These are phyloP conservation scores for Taiozyma sp. DNA, from an alignment of 1,139 yeast genomes.

Conservation along the genomic window DNA sequence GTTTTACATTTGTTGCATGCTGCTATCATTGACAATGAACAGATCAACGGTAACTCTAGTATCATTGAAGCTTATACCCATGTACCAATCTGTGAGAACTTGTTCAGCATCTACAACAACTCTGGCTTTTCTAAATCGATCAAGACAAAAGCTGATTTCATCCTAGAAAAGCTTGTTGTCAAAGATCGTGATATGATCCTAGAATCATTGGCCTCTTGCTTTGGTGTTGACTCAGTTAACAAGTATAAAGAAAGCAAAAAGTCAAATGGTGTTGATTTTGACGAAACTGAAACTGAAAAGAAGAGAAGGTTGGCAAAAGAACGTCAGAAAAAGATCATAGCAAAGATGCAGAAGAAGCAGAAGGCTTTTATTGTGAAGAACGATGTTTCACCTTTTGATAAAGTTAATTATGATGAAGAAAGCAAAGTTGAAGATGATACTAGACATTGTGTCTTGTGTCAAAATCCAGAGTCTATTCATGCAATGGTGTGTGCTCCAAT, in stretches of 20 bases:
- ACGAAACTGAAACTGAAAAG: conserved; percentile 48
- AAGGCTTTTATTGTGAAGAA: conserved; percentile 57
- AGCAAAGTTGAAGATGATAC: conserved; percentile 26
- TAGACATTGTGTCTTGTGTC: conserved; percentile 58
- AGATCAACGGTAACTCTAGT: conserved; percentile 33
- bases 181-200: conserved; percentile 43
- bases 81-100: conserved; percentile 52
- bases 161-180: conserved; percentile 45
- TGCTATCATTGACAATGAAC: conserved; percentile 50
- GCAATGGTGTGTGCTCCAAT: conserved; percentile 55
- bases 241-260: conserved; percentile 42
- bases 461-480: conserved; percentile 43
- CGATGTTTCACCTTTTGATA: conserved; percentile 28
- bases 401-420: conserved; percentile 6
- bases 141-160: conserved; percentile 48
- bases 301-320: conserved; percentile 56
- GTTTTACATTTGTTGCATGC: conserved; percentile 69
- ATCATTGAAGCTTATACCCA: conserved; percentile 43
- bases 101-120: conserved; percentile 47
- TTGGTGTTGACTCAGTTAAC: conserved; percentile 51
- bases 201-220: conserved; percentile 48
- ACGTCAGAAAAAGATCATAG: conserved; percentile 66
- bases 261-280: conserved; percentile 38
- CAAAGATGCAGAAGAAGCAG: conserved; percentile 78
- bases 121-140: conserved; percentile 43